Evolutionary conservation across 192 early-diverging fungal species (phyloP), one percentile per base, ranked within the genome.

Genomic region (Backusella australiensis): DNA sequence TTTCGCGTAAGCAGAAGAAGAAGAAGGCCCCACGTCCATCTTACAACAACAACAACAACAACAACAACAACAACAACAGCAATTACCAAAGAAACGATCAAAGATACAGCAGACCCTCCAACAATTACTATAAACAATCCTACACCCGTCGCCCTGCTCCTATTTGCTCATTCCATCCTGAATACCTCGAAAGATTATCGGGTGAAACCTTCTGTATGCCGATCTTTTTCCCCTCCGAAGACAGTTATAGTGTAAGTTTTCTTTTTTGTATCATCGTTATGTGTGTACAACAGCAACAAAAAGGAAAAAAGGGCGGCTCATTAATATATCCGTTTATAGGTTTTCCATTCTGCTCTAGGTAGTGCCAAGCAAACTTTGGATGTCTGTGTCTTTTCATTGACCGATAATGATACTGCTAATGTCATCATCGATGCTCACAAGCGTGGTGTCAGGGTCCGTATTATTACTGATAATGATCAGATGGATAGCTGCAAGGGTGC

Each of bases 351-450:
- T 67, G 75, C 80, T 21, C 44, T 81, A 34, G 59, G 84, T 44
- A 78, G 77, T 26, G 90, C 91, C 29, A 75, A 87, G 53, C 67
- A 74, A 17, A 81, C 92, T 8, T 78, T 93, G 34, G 88, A 91
- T 77, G 85, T 90, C 32, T 88, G 87, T 77, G 89, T 93, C 15
- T 93, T 89, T 77, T 90, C 88, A 74, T 86, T 93, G 72, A 91
- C 92, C 5, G 91, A 92, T 77, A 88, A 93, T 69, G 88, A 89
- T 38, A 72, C 91, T 56, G 88, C 91, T 49, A 85, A 87, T 19
- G 89, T 86, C 15, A 83, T 93, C n/a, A 82, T 85, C 56, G 77
- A 82, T 19, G 90, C 90, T 29, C 82, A 85, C 59, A 67, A 83
- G 65, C 81, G 84, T 21, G 85, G 80, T 29, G 80, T 81, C 6